Conservation (phyloP, 2,329 filamentous ascomycete genomes). For the Penicillium sp. region DNA sequence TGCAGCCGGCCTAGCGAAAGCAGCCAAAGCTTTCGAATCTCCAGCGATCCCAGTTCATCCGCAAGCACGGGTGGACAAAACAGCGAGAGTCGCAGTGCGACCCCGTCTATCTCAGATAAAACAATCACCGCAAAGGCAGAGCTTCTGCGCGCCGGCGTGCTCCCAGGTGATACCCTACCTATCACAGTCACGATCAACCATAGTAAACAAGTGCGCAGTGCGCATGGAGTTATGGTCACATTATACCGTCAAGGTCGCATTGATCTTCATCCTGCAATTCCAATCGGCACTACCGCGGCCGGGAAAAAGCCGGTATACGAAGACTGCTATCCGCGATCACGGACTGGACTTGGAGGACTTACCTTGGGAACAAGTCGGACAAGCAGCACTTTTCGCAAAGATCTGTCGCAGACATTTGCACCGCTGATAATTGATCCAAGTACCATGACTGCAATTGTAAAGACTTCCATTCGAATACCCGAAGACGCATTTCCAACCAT, state of each 20-base stretch:
- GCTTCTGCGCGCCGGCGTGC: slow-evolving; percentile 74
- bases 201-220: slow-evolving; percentile 82
- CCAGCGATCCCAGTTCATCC: slow-evolving; percentile 44
- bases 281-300: slow-evolving; percentile 60
- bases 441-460: slow-evolving; percentile 75
- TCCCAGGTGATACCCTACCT: slow-evolving; percentile 79
- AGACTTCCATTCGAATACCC: slow-evolving; percentile 78
- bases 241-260: slow-evolving; percentile 88
- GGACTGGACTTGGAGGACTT: slow-evolving; percentile 79
- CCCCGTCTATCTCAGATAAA: slow-evolving; percentile 60
- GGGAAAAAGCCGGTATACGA: slow-evolving; percentile 70
- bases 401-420: slow-evolving; percentile 82
- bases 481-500: slow-evolving; percentile 93
- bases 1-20: slow-evolving; percentile 68
- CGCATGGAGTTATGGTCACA: slow-evolving; percentile 90
- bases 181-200: slow-evolving; percentile 81
- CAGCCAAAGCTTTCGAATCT: slow-evolving; percentile 58
- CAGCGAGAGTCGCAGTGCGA: slow-evolving; percentile 52
- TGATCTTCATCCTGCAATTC: slow-evolving; percentile 68
- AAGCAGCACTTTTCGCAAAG: slow-evolving; percentile 91
- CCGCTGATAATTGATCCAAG: slow-evolving; percentile 83
- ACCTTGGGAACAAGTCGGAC: slow-evolving; percentile 83
- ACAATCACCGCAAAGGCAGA: slow-evolving; percentile 87
- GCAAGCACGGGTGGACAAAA: slow-evolving; percentile 39
- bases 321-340: slow-evolving; percentile 82